A percentile compares a stretch with the other conserved stretches of the same genome.
These are phyloP conservation scores for Lolium perenne DNA, from an alignment of 176 grass and related monocot genomes.

Conservation along the genomic window DNA sequence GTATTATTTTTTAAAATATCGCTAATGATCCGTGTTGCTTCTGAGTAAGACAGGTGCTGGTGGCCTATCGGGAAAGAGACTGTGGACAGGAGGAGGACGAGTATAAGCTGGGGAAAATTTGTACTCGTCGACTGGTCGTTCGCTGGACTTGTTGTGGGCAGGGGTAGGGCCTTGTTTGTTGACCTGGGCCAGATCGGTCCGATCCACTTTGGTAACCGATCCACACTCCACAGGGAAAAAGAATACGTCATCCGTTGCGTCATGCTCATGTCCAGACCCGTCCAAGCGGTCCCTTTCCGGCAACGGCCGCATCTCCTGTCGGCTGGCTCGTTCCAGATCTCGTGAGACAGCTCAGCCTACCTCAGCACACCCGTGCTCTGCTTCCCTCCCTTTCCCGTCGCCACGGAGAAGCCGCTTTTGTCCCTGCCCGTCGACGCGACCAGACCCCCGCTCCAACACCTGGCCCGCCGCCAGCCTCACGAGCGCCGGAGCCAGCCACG, in stretches of 20 bases:
- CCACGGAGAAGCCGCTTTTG: slow-evolving; percentile 38
- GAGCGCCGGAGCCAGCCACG: neutral
- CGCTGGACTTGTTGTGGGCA: neutral
- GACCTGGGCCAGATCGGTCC: neutral
- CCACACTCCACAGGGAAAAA: neutral
- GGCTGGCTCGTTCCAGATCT: slow-evolving; percentile 16
- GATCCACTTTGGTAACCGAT: too few relatives aligned
- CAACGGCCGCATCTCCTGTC: slow-evolving; percentile 31
- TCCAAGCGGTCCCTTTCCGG: slow-evolving; percentile 18
- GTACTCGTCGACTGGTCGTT: neutral
- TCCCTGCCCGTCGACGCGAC: slow-evolving; percentile 21
- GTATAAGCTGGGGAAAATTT: too few relatives aligned
- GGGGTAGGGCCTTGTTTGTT: neutral
- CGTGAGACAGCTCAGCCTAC: slow-evolving; percentile 1
- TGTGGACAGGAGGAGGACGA: too few relatives aligned
- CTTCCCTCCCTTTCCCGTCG: slow-evolving; percentile 9
- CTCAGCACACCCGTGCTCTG: neutral
- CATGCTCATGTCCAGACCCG: neutral
- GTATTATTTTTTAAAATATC: too few relatives aligned
- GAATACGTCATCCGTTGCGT: slow-evolving; percentile 1
- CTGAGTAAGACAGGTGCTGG: too few relatives aligned
- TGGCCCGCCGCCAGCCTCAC: slow-evolving; percentile 11
- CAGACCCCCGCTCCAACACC: neutral
- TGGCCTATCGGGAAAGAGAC: too few relatives aligned
- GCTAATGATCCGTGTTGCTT: too few relatives aligned